A percentile compares a stretch with the other conserved stretches of the same genome.
Conservation (phyloP, 805 yeast species). For the Spathaspora passalidarum region DNA sequence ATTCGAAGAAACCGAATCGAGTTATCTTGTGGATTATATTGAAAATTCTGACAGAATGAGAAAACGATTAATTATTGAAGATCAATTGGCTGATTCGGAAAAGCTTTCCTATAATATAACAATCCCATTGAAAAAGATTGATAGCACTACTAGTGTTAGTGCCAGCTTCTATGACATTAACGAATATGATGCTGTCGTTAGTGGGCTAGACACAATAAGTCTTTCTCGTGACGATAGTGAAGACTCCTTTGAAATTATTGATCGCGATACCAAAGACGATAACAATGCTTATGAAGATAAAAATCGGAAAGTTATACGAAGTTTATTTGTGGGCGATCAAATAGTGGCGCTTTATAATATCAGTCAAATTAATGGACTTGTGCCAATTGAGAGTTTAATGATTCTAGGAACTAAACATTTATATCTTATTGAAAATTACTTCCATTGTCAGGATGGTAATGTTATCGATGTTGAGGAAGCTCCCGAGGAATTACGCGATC, state of each 20-base stretch:
- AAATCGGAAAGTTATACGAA: constrained; percentile 69
- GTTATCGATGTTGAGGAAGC: constrained; percentile 69
- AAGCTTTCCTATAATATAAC: constrained; percentile 39
- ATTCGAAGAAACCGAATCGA: constrained; percentile 16
- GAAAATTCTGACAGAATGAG: constrained; percentile 72
- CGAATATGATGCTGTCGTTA: constrained; percentile 15
- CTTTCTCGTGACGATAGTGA: constrained; percentile 12
- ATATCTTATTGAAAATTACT: constrained; percentile 69
- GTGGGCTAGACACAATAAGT: constrained; percentile 26
- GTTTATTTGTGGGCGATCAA: constrained; percentile 66
- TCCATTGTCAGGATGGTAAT: constrained; percentile 47
- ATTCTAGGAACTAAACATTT: constrained; percentile 64
- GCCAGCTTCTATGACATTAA: constrained; percentile 12
- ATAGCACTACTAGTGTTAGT: constrained; percentile 2
- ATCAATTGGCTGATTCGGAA: constrained; percentile 44
- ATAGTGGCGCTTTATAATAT: constrained; percentile 75
- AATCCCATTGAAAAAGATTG: constrained; percentile 31
- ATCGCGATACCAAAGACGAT: constrained; percentile 4
- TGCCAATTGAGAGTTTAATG: constrained; percentile 69
- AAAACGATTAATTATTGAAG: constrained; percentile 55
- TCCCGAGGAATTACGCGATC: constrained; percentile 59
- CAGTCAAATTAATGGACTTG: constrained; percentile 72
- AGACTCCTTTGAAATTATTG: constrained; percentile 39
- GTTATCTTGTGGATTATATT: constrained; percentile 59
- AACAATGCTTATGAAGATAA: constrained; percentile 50